A percentile compares a stretch with the other conserved stretches of the same genome.
Evolutionary conservation across 2,329 filamentous ascomycete genomes (phyloP).

Genomic region (Fusarium ramigenum): DNA sequence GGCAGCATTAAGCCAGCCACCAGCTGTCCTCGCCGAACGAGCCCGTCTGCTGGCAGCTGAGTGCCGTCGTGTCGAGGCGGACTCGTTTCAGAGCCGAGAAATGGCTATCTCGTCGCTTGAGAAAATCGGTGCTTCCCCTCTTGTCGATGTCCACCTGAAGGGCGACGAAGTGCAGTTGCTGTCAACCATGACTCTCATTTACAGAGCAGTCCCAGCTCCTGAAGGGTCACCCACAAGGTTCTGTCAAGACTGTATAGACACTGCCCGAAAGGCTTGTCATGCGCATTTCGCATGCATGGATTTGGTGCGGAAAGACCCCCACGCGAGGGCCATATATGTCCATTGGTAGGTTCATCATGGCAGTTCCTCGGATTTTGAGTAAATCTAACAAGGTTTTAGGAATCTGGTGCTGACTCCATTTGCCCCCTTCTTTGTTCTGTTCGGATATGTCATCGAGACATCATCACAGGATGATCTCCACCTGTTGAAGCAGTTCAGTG

Average conservation of each 20-base stretch:
- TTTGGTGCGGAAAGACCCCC: constrained; percentile 51
- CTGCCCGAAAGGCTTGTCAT: constrained; percentile 59
- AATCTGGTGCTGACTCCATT: constrained; percentile 66
- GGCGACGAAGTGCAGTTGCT: constrained; percentile 59
- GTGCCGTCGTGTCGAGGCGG: constrained; percentile 49
- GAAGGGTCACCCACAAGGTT: constrained; percentile 56
- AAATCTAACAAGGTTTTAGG: constrained; percentile 48
- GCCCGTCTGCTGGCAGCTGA: constrained; percentile 52
- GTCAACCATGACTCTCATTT: constrained; percentile 60
- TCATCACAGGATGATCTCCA: constrained; percentile 62
- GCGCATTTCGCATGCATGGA: constrained; percentile 58
- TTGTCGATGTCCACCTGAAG: constrained; percentile 56
- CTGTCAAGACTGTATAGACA: constrained; percentile 58
- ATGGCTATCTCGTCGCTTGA: constrained; percentile 50
- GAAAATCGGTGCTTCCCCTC: constrained; percentile 50
- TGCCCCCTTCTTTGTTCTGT: constrained; percentile 67
- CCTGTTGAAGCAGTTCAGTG: constrained; percentile 65
- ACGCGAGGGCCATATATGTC: constrained; percentile 58
- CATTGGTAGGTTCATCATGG: constrained; percentile 56
- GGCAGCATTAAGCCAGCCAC: constrained; percentile 53
- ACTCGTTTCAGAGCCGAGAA: constrained; percentile 48
- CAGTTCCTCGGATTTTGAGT: background rate
- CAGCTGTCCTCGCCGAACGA: constrained; percentile 51
- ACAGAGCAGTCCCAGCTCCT: constrained; percentile 60
- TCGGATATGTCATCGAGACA: constrained; percentile 66